Conservation (phyloP, 1,139 yeast species). For the Candida tetrigidarum region DNA sequence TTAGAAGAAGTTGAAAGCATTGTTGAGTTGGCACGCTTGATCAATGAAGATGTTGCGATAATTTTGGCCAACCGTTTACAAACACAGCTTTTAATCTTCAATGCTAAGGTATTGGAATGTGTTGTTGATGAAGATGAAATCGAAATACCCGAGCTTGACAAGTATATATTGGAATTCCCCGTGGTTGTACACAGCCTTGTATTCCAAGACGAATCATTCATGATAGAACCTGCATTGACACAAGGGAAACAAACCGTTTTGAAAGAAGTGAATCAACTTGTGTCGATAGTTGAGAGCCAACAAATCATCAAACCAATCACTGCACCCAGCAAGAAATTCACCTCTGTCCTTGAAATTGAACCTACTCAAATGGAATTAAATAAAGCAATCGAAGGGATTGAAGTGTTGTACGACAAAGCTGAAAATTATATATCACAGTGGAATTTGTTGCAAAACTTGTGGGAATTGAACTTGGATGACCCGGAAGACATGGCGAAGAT, state of each 20-base stretch:
- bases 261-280: constrained; percentile 16
- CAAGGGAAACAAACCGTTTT: constrained; percentile 23
- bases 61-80: constrained; percentile 31
- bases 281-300: constrained; percentile 21
- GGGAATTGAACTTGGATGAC: constrained; percentile 48
- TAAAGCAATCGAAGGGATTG: constrained; percentile 21
- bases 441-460: constrained; percentile 59
- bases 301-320: constrained; percentile 9
- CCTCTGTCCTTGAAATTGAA: neutral
- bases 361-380: constrained; percentile 7
- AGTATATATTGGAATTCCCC: constrained; percentile 11
- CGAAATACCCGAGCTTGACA: constrained; percentile 13
- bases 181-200: constrained; percentile 36
- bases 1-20: constrained; percentile 47
- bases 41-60: constrained; percentile 44
- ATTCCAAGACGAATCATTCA: constrained; percentile 47
- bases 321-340: constrained; percentile 2
- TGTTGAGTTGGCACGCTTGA: constrained; percentile 34
- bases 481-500: constrained; percentile 23
- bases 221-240: constrained; percentile 35
- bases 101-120: constrained; percentile 7
- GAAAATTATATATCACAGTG: constrained; percentile 49
- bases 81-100: constrained; percentile 14
- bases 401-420: constrained; percentile 27
- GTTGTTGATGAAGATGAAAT: constrained; percentile 4